Conservation (phyloP, 345 rosid genomes). For the Kandelia obovata region DNA sequence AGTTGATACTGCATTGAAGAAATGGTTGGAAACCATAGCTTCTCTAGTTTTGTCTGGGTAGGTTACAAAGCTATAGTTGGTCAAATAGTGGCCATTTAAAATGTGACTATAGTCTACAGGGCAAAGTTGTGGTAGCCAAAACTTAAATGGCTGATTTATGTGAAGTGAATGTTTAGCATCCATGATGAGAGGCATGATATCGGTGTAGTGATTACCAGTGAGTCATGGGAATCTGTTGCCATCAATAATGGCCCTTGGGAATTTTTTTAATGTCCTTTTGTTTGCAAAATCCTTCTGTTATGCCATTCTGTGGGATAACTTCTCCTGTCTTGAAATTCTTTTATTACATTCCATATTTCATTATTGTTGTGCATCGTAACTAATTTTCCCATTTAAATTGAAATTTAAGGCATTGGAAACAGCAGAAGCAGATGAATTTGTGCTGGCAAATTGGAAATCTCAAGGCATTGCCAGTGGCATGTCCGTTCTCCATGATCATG, state of each 20-base stretch:
- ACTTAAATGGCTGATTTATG: no score
- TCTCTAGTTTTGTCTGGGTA: neutral
- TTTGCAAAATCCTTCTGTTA: no score
- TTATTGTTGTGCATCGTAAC: neutral
- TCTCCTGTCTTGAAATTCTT: neutral
- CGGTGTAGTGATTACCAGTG: no score
- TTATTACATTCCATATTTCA: neutral
- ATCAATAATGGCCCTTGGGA: no score
- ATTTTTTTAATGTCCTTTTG: no score
- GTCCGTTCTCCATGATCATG: slow-evolving; percentile 57
- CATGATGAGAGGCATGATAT: no score
- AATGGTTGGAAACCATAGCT: neutral
- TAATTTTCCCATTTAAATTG: slow-evolving; percentile 15
- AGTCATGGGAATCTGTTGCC: no score
- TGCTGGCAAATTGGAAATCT: slow-evolving; percentile 59
- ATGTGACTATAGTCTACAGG: neutral
- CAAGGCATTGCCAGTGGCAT: slow-evolving; percentile 41
- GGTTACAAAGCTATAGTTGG: neutral
- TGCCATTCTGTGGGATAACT: neutral
- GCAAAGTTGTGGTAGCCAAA: no score
- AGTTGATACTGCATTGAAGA: neutral
- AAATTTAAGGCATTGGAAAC: slow-evolving; percentile 36
- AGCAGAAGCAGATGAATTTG: slow-evolving; percentile 46
- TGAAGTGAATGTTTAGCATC: no score
- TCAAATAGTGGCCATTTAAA: no score